phyloP scores from a whole-genome alignment of 2,329 filamentous ascomycete genomes.

The Fusarium miscanthi region DNA sequence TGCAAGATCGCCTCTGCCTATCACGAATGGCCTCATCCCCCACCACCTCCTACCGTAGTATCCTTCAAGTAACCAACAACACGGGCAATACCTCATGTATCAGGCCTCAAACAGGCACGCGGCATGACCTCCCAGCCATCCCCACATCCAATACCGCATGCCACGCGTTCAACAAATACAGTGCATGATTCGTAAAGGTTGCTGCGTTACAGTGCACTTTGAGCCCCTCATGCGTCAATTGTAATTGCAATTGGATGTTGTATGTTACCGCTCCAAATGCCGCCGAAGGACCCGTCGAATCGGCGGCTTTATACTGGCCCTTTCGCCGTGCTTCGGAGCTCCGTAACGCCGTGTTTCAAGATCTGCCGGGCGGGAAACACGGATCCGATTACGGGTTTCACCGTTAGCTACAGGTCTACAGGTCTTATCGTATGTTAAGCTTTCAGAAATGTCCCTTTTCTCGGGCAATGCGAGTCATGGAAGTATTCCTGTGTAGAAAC shows the following conservation, averaged over 20 bases:
- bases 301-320: conserved; percentile 7
- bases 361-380: conserved; percentile 10
- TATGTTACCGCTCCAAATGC: neutral
- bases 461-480: neutral
- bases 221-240: neutral
- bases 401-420: conserved; percentile 3
- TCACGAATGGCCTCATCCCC: conserved; percentile 13
- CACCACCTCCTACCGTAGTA: conserved; percentile 9
- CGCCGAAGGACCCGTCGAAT: conserved; percentile 18
- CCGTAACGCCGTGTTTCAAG: conserved; percentile 35
- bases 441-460: neutral
- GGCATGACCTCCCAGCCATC: neutral
- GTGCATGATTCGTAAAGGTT: conserved; percentile 24
- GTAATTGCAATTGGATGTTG: neutral
- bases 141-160: conserved; percentile 29
- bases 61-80: conserved; percentile 23
- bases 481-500: neutral
- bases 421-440: neutral
- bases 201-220: neutral
- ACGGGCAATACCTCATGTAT: conserved; percentile 1
- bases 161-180: conserved; percentile 37
- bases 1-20: neutral
- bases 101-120: conserved; percentile 15
- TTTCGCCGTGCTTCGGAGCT: conserved; percentile 11
- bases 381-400: conserved; percentile 11